Evolutionary conservation across 2,329 filamentous ascomycete species (phyloP), one percentile per base, ranked within the genome.

Genomic region (Botrytis fragariae): DNA sequence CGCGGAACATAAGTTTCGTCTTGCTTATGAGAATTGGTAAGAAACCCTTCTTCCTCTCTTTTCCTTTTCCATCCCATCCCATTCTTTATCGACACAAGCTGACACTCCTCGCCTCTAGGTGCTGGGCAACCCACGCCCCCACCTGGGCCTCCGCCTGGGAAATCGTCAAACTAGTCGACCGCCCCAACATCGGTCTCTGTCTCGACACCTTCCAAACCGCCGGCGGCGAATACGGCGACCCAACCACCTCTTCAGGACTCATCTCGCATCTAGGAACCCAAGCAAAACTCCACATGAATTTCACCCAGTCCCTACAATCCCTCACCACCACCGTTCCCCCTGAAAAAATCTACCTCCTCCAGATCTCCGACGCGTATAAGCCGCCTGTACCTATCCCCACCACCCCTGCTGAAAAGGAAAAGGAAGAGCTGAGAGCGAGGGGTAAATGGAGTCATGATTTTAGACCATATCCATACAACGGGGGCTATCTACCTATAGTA

Each of bases 141-240:
- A 85, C 83, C 1, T 95, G 92, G 92, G 87, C 86, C 75, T 86
- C 90, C 67, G 90, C 90, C 0, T 94, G 91, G 91, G 83, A 87
- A 3, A 90, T 94, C 20, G 90, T 93, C 6, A 79, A 87, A 75
- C 84, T 84, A 62, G 90, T 90, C 3, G 83, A 92, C 76, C 82
- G 89, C 4, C 84, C 85, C 0, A 94, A 95, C 74, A 84, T 94
- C 18, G 92, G 92, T 0, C 83, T 95, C 0, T 95, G 92, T 76
- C 86, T 95, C 1, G 92, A 95, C 77, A 94, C 92, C 0, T 95
- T 95, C 82, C 92, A 95, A 79, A 91, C 88, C 3, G 90, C 88
- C 0, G 92, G 91, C 0, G 88, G 90, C 1, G 92, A 95, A 79
- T 94, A 88, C 87, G 92, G 85, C 0, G 91, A 94, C 76, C 92